A percentile compares a stretch with the other conserved stretches of the same genome.
These are phyloP conservation scores for Tremella mesenterica DNA, from an alignment of 768 basidiomycete species.

Conservation along the genomic window DNA sequence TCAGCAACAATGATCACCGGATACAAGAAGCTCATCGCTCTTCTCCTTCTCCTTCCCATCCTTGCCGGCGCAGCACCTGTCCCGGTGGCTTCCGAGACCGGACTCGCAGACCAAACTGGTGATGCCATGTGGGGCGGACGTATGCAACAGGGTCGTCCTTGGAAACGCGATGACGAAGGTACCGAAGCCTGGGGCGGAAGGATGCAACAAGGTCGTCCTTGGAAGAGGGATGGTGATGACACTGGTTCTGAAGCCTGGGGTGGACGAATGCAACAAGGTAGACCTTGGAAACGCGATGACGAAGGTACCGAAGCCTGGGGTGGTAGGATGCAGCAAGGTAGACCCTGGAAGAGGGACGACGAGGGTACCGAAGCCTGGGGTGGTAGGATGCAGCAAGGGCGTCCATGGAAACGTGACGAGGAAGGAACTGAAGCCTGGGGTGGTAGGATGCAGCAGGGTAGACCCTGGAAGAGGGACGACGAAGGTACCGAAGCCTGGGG, in stretches of 20 bases:
- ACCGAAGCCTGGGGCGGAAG: neutral
- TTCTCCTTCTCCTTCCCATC: neutral
- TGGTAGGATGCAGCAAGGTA: neutral
- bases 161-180: neutral
- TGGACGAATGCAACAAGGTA: neutral
- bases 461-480: slow-evolving; percentile 5
- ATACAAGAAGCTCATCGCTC: neutral
- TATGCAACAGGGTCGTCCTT: neutral
- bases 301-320: neutral
- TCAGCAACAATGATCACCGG: neutral
- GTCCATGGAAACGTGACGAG: slow-evolving; percentile 2
- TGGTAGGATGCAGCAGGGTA: neutral
- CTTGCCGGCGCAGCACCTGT: neutral
- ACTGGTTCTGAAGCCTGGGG: neutral
- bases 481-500: neutral
- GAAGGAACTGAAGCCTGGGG: neutral
- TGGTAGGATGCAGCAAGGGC: neutral
- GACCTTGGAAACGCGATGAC: slow-evolving; percentile 5
- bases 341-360: slow-evolving; percentile 5
- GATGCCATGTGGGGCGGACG: neutral
- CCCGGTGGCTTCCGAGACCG: neutral
- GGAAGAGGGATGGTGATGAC: neutral
- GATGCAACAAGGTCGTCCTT: neutral
- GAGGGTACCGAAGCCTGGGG: neutral
- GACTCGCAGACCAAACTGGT: neutral